phyloP scores from a whole-genome alignment of 129 eudicot species.

The Flaveria linearis region DNA sequence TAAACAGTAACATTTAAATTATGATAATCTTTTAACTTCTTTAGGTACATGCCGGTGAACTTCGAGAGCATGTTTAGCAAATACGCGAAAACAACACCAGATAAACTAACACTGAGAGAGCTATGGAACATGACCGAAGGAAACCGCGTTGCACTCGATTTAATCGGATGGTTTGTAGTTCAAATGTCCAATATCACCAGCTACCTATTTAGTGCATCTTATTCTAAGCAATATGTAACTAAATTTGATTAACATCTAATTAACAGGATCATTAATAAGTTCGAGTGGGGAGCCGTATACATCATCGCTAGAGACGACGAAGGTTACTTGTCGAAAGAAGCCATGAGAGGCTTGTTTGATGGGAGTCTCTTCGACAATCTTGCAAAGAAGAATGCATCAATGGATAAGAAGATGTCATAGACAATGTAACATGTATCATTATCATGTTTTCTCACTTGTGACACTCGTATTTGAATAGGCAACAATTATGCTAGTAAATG shows the following conservation, averaged over 20 bases:
- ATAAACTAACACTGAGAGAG: slow-evolving; percentile 56
- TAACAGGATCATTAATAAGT: slow-evolving; percentile 38
- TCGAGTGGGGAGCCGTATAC: slow-evolving; percentile 51
- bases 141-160: slow-evolving; percentile 39
- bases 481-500: not conserved
- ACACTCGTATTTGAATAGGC: not conserved
- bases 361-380: slow-evolving; percentile 52
- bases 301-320: slow-evolving; percentile 47
- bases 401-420: not conserved
- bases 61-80: slow-evolving; percentile 71
- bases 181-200: not conserved
- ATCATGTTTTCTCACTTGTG: not conserved
- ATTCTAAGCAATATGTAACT: too few relatives aligned
- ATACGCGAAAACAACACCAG: slow-evolving; percentile 51
- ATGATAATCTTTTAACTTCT: not conserved
- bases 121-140: slow-evolving; percentile 64
- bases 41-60: slow-evolving; percentile 49
- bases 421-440: not conserved
- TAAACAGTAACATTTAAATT: not conserved
- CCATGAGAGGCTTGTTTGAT: slow-evolving; percentile 48
- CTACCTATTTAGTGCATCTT: not conserved
- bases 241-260: not conserved
- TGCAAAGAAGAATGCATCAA: slow-evolving; percentile 37
- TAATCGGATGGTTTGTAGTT: slow-evolving; percentile 51
- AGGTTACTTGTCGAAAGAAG: slow-evolving; percentile 53